Base-by-base conservation (phyloP, 176 grass and related monocot species). In the Typha latifolia region DNA sequence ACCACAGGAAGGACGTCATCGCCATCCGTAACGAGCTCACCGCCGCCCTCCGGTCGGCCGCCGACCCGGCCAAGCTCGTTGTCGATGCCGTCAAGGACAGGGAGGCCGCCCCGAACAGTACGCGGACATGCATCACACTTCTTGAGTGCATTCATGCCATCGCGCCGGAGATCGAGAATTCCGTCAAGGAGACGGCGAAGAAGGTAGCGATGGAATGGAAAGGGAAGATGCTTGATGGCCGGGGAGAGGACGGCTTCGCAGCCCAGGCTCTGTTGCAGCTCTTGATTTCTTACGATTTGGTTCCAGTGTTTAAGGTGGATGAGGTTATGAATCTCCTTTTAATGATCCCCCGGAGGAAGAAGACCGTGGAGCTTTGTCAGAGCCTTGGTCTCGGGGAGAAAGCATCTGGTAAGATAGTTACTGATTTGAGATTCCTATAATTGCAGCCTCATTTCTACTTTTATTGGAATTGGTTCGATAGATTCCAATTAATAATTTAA, bases 51-150 rank as follows among this genome's bases (percentile, higher is more conserved):
- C 70, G 57, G 23, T 23, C 52, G 20, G 78, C 86, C 21, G 50
- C 79, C n/a, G 78, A 89, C 8, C 78, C 70, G 0, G 74, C 74
- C n/a, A 69, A 79, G 52, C 63, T 84, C 32, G 47, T 80, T 22
- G 70, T 89, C 50, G 21, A 72, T 0, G 66, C 77, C 3, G 49
- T 84, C 67, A 72, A 74, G 62, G 11, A 57, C 31, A 74, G 78
- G 64, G 66, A 84, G 27, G 48, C 49, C 29, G 62, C 72, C 13
- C 26, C 8, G 2, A 43, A 32, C 12, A 81, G 37, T 43, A 75
- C 32, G 61, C 12, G 11, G 49, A 3, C 15, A 74, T 26, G 62
- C 12, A 68, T 84, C 12, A 21, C 10, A 51, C 55, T 89, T 14
- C 20, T 89, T 47, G 74, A 37, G 16, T 70, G 63, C 14, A 12